Base-by-base conservation (phyloP, 306 rosid species). In the Amphicarpaea edgeworthii region DNA sequence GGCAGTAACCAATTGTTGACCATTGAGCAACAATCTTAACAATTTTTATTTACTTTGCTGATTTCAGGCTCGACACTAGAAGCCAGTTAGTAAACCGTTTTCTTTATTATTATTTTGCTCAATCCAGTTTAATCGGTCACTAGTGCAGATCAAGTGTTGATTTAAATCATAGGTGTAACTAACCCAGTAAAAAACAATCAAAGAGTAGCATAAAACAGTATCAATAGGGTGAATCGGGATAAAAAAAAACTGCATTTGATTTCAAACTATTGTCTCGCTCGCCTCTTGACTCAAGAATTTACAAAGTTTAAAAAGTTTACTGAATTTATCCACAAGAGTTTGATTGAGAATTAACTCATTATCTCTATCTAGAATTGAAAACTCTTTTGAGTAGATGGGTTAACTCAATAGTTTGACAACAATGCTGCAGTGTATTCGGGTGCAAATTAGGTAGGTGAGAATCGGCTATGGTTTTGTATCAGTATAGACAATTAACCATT, bases 381-480 rank as follows among this genome's bases (percentile, higher is more conserved):
- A 28, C 41, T 59, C 62, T 51, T 30, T 3, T 12, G 16, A 24
- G 65, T 15, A 11, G 7, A 15, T 9, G 4, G 20, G 20, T 57
- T 24, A 57, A 57, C 40, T 28, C 15, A n/a, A 57, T 37, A 11
- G 63, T 23, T 57, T 11, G n/a, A 12, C 17, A 12, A 6, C 55
- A 49, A 49, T 49, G 20, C 61, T 54, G 34, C 30, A 20, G 16
- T 34, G 62, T 43, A 17, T 50, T 26, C 10, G 1, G 47, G 59
- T 8, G 60, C 76, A 38, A 28, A 34, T 42, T 15, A 51, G 64
- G 45, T 60, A 74, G 76, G 47, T 47, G 81, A 75, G 81, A 75
- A 54, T 43, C 20, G 8, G 12, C 67, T 32, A 41, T 0, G 6
- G 66, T 17, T 65, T 57, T 72, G 72, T 24, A 59, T 32, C 19